Base-by-base conservation (phyloP, 2,329 filamentous ascomycete species). In the Aspergillus fumigatiaffinis region DNA sequence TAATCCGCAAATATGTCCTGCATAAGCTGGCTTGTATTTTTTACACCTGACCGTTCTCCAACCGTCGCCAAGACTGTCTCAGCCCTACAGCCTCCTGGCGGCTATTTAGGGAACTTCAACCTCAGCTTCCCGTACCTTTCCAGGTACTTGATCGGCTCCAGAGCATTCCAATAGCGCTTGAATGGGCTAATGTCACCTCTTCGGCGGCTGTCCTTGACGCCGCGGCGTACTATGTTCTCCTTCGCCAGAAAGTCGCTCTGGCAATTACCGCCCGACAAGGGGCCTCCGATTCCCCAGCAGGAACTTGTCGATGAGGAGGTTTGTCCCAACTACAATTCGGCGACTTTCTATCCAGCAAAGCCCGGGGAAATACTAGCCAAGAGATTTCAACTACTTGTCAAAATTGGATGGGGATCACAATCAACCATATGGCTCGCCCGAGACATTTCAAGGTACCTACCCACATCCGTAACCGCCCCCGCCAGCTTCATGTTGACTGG, bases 401-500 rank as follows among this genome's bases (percentile, higher is more conserved):
- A 80, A 54, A 61, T 80, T 3, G 77, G 76, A 5, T 79, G 65
- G 60, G 76, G 77, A 21, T 64, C 65, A n/a, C 70, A 66, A 7
- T 79, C 75, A 1, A 80, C 77, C 0, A 73, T 78, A 21, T 79
- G 77, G 76, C 68, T 80, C 14, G 75, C 75, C 4, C 70, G 67
- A 26, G 71, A 78, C 58, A 58, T 76, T 3, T 56, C 63, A 44
- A 49, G 55, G 61, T 60, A 59, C 10, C 6, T 20, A 3, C 5
- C 14, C 25, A 4, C 10, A 1, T 32, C 29, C 3, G 38, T 42
- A 42, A 20, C 4, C 17, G 17, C 17, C 3, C 38, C 6, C 4
- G 9, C 28, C 2, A 10, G 9, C 29, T 32, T 32, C 10, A 21
- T 21, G n/a, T 21, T 42, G 28, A 23, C 9, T 28, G 14, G 14